A percentile compares a stretch with the other conserved stretches of the same genome.
phyloP scores from a whole-genome alignment of 1,284 basidiomycete genomes.

The Pascua guehoae region DNA sequence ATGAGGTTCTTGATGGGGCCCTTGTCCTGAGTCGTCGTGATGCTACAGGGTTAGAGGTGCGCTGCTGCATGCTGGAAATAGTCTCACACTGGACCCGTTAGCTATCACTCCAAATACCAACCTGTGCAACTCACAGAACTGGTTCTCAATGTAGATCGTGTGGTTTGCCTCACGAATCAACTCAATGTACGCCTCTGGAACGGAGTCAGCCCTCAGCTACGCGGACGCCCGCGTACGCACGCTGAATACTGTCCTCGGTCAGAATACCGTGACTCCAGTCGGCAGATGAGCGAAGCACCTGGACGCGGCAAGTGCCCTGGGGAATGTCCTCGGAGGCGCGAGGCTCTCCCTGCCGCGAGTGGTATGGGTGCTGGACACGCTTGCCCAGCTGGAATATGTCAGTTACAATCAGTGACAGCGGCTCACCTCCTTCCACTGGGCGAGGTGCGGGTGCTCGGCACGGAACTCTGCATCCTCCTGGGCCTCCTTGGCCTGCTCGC shows the following conservation, averaged over 20 bases:
- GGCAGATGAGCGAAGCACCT: slow-evolving; percentile 66
- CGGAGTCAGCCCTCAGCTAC: neutral
- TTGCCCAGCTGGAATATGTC: slow-evolving; percentile 26
- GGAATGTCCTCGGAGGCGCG: slow-evolving; percentile 41
- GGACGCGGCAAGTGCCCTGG: slow-evolving; percentile 37
- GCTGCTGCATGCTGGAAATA: neutral
- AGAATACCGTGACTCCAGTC: slow-evolving; percentile 92
- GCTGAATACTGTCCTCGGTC: slow-evolving; percentile 79
- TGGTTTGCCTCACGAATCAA: slow-evolving; percentile 79
- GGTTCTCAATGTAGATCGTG: slow-evolving; percentile 91
- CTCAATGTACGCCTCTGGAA: slow-evolving; percentile 62
- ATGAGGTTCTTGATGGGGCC: slow-evolving; percentile 75
- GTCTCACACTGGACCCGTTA: slow-evolving; percentile 23
- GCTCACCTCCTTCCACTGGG: slow-evolving; percentile 42
- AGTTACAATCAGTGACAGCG: neutral
- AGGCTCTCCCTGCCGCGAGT: slow-evolving; percentile 43
- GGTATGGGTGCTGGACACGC: slow-evolving; percentile 46
- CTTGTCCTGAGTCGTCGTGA: slow-evolving; percentile 62
- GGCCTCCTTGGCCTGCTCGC: slow-evolving; percentile 28
- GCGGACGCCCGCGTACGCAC: slow-evolving; percentile 51
- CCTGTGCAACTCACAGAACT: slow-evolving; percentile 70
- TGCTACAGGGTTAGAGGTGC: slow-evolving; percentile 52
- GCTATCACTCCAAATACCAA: neutral
- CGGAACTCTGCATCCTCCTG: slow-evolving; percentile 33
- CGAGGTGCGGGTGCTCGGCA: slow-evolving; percentile 45